Evolutionary conservation across 2,329 filamentous ascomycete genomes (phyloP).

Genomic region (Diaporthe velutina): DNA sequence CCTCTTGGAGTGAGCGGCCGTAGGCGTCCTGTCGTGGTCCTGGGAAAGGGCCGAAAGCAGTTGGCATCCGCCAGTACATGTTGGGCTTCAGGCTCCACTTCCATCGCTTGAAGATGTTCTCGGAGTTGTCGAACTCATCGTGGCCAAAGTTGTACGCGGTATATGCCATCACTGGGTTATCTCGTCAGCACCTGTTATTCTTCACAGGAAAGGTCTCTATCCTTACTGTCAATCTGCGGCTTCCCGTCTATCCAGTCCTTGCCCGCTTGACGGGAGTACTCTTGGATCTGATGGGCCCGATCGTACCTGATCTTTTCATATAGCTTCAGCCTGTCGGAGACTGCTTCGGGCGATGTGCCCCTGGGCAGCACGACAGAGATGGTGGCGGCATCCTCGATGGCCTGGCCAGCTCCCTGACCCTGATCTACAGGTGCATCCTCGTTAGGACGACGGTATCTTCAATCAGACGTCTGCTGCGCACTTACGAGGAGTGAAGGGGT

Average conservation of each 20-base stretch:
- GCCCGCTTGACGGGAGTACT: slow-evolving; percentile 66
- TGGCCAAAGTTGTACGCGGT: slow-evolving; percentile 68
- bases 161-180: slow-evolving; percentile 53
- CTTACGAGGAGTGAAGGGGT: slow-evolving; percentile 74
- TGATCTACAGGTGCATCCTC: slow-evolving; percentile 50
- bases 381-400: slow-evolving; percentile 76
- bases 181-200: slow-evolving; percentile 30
- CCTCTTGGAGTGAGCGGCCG: slow-evolving; percentile 40
- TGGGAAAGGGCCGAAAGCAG: slow-evolving; percentile 60
- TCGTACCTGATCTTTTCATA: slow-evolving; percentile 71
- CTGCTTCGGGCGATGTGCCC: slow-evolving; percentile 57
- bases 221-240: slow-evolving; percentile 56
- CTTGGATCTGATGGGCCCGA: slow-evolving; percentile 69
- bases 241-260: slow-evolving; percentile 56
- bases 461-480: slow-evolving; percentile 1
- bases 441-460: not conserved
- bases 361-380: slow-evolving; percentile 67
- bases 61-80: slow-evolving; percentile 59
- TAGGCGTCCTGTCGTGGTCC: slow-evolving; percentile 56
- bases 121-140: slow-evolving; percentile 69
- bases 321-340: slow-evolving; percentile 68
- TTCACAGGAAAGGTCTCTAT: not conserved
- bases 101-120: slow-evolving; percentile 63
- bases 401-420: slow-evolving; percentile 72
- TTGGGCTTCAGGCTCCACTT: slow-evolving; percentile 54